Evolutionary conservation across 2,329 filamentous ascomycete species (phyloP).

Genomic region (Leptodontidium sp.): DNA sequence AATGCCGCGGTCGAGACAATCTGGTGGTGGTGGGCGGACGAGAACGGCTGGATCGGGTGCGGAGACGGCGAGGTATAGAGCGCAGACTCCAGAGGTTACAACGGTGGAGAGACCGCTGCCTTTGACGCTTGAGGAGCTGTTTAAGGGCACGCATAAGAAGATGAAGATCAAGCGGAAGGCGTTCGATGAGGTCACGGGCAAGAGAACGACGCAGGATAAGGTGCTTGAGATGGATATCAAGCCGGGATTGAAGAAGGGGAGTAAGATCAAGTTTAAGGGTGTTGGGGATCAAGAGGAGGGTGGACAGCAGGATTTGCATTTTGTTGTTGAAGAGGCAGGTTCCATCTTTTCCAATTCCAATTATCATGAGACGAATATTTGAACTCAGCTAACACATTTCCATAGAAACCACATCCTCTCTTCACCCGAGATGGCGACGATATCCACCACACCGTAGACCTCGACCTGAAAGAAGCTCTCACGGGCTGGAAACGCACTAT

Average conservation of each 20-base stretch:
- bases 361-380: neutral
- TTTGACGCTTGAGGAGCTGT: constrained; percentile 88
- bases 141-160: constrained; percentile 88
- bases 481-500: constrained; percentile 95
- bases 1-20: constrained; percentile 51
- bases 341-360: neutral
- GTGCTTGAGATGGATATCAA: constrained; percentile 96
- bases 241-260: constrained; percentile 92
- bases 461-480: constrained; percentile 91
- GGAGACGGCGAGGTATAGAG: constrained; percentile 48
- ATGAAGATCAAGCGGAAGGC: constrained; percentile 98
- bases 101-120: constrained; percentile 87
- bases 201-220: constrained; percentile 86
- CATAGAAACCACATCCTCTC: constrained; percentile 83
- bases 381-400: constrained; percentile 50
- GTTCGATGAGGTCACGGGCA: constrained; percentile 81
- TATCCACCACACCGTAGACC: constrained; percentile 77
- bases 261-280: constrained; percentile 97
- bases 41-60: constrained; percentile 52
- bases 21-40: constrained; percentile 54
- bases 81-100: constrained; percentile 82
- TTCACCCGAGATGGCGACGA: constrained; percentile 91
- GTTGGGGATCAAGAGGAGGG: constrained; percentile 99
- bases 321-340: constrained; percentile 91
- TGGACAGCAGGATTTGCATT: constrained; percentile 93